Evolutionary conservation across 2,329 filamentous ascomycete genomes (phyloP).

Genomic region (Xylariaceae sp.): DNA sequence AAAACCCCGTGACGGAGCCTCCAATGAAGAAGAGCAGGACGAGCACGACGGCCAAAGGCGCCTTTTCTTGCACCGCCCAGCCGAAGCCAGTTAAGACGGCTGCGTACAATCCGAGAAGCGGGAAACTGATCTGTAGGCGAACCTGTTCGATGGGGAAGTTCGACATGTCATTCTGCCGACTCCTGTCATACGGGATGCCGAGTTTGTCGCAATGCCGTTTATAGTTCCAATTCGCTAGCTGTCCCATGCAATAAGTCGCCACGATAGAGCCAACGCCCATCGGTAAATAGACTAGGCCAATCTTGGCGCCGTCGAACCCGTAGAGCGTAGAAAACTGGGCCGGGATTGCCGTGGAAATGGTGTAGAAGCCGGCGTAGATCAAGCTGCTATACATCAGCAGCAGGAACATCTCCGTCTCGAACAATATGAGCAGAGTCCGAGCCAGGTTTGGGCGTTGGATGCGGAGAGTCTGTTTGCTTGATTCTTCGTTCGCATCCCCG

Average conservation of each 20-base stretch:
- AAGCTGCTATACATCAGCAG: conserved; percentile 35
- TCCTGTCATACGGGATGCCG: conserved; percentile 47
- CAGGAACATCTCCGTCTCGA: conserved; percentile 36
- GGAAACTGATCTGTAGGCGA: conserved; percentile 35
- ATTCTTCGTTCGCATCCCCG: conserved; percentile 15
- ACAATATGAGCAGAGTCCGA: conserved; percentile 34
- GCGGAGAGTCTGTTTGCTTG: conserved; percentile 18
- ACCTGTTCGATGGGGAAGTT: conserved; percentile 35
- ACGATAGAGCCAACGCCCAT: conserved; percentile 37
- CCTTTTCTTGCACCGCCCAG: conserved; percentile 34
- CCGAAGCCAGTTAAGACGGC: conserved; percentile 37
- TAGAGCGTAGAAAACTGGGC: conserved; percentile 42
- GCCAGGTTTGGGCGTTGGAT: conserved; percentile 33
- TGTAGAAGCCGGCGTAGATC: conserved; percentile 36
- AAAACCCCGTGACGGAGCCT: conserved; percentile 38
- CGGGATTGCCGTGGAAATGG: conserved; percentile 33
- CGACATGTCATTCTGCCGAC: conserved; percentile 38
- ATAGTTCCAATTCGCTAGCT: conserved; percentile 58
- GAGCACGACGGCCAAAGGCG: conserved; percentile 34
- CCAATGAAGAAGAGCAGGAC: conserved; percentile 38
- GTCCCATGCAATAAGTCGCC: conserved; percentile 39
- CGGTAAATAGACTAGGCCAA: conserved; percentile 41
- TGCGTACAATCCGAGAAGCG: conserved; percentile 43
- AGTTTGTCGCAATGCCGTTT: conserved; percentile 47
- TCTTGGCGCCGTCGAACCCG: conserved; percentile 46